phyloP scores from a whole-genome alignment of 2,329 filamentous ascomycete species.

The Aspergillus novofumigatus region DNA sequence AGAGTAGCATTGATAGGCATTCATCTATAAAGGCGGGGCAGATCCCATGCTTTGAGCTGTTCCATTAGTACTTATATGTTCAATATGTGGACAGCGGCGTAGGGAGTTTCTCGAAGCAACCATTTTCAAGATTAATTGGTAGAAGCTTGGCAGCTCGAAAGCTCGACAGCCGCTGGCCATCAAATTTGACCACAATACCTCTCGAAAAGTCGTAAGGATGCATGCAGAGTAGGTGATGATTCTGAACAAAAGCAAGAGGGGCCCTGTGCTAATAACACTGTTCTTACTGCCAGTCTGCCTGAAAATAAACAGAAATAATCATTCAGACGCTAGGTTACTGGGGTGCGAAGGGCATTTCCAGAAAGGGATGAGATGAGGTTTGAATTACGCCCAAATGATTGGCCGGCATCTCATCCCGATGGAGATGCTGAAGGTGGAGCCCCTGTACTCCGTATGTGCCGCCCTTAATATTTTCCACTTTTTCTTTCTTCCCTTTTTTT shows the following conservation, averaged over 20 bases:
- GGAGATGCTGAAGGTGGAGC: slow-evolving; percentile 1
- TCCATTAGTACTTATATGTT: neutral
- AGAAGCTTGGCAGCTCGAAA: neutral
- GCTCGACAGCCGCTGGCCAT: neutral
- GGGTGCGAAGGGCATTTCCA: slow-evolving; percentile 3
- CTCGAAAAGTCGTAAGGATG: too few relatives aligned
- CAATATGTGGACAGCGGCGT: neutral
- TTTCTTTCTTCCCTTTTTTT: neutral
- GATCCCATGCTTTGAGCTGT: neutral
- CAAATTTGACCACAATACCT: neutral
- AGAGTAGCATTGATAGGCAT: neutral
- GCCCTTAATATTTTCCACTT: too few relatives aligned
- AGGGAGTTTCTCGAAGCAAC: neutral
- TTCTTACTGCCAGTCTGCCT: too few relatives aligned
- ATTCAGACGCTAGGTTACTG: neutral
- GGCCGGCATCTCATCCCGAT: slow-evolving; percentile 21
- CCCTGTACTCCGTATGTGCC: neutral
- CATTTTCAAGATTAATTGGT: neutral
- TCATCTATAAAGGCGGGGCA: neutral
- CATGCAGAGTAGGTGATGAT: neutral
- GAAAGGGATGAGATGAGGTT: slow-evolving; percentile 12
- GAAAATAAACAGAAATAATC: neutral
- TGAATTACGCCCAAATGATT: slow-evolving; percentile 14
- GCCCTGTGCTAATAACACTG: too few relatives aligned
- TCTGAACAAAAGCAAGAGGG: neutral